Evolutionary conservation across 257 asterid species (phyloP).

Genomic region (Fraxinus pennsylvanica): DNA sequence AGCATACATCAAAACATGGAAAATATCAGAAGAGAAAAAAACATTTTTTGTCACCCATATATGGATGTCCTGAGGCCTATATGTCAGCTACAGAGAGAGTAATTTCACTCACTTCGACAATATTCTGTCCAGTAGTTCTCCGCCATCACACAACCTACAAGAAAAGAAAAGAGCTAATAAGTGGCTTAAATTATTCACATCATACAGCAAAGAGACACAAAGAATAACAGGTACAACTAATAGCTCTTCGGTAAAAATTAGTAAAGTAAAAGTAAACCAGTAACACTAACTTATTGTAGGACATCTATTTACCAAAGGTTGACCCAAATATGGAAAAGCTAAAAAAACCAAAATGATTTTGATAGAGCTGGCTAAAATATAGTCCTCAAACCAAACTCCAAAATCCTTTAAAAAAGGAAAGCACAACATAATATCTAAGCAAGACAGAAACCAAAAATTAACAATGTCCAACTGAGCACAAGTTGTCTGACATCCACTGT

Average conservation of each 20-base stretch:
- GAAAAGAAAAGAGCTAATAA: slow-evolving; percentile 26
- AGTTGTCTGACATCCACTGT: not conserved
- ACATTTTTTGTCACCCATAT: not conserved
- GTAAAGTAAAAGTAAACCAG: not conserved
- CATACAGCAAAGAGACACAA: not conserved
- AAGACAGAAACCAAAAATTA: not conserved
- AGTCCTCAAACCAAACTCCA: no score
- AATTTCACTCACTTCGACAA: slow-evolving; percentile 66
- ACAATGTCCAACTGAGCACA: not conserved
- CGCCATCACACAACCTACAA: slow-evolving; percentile 96
- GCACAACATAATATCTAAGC: not conserved
- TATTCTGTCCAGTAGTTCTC: slow-evolving; percentile 88
- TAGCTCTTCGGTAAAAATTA: not conserved
- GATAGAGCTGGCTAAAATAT: no score
- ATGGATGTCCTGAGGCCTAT: slow-evolving; percentile 1
- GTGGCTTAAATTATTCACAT: not conserved
- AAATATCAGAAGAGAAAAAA: not conserved
- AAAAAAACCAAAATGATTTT: no score
- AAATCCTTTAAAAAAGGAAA: not conserved
- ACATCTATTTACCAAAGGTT: not conserved
- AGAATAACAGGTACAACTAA: not conserved
- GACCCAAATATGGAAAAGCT: not conserved
- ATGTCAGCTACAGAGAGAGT: slow-evolving; percentile 8
- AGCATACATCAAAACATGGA: slow-evolving; percentile 30
- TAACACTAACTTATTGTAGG: not conserved